Evolutionary conservation across 306 rosid species (phyloP), one percentile per base, ranked within the genome.

Genomic region (Inga leiocalycina): DNA sequence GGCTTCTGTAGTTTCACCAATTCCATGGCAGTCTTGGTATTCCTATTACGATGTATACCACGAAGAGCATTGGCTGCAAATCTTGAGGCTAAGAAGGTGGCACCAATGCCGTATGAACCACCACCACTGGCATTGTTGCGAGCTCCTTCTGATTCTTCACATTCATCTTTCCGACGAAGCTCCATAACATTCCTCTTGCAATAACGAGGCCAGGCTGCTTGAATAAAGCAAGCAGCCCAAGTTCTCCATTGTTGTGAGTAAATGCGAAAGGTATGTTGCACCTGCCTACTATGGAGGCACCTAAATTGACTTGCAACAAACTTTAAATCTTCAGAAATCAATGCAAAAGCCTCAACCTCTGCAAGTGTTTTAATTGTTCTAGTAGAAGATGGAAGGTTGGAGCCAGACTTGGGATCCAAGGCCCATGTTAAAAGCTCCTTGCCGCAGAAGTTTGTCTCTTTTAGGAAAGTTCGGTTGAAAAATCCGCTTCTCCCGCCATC

Each of bases 391-490:
- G 99, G 99, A 81, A 96, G 97, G 83, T 96, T 93, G n/a, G 97
- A 76, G 70, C 99, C 98, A 24, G 98, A 93, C 92, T 86, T 96
- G 64, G 99, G 99, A 81, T 96, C 99, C 77, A 96, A 85, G 35
- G 99, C 99, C 99, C 99, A 96, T 66, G 99, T 96, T 76, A 96
- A 86, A 84, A 96, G 98, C 88, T 96, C 99, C 91, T 96, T 98
- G 1, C 99, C 99, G 81, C 99, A 96, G 84, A 96, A 96, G 85
- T 93, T 98, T 11, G 97, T 94, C 86, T 93, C 97, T 76, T 92
- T 89, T 19, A 92, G 89, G 73, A 93, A 82, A 83, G 94, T 73
- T 19, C 97, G 97, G 90, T 96, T 96, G 85, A 96, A 96, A 83
- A 96, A 96, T 27, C 99, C 99, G 79, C 97, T 93, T 75, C 99